phyloP scores from a whole-genome alignment of 345 rosid species.

The Eucalyptus curtisii region DNA sequence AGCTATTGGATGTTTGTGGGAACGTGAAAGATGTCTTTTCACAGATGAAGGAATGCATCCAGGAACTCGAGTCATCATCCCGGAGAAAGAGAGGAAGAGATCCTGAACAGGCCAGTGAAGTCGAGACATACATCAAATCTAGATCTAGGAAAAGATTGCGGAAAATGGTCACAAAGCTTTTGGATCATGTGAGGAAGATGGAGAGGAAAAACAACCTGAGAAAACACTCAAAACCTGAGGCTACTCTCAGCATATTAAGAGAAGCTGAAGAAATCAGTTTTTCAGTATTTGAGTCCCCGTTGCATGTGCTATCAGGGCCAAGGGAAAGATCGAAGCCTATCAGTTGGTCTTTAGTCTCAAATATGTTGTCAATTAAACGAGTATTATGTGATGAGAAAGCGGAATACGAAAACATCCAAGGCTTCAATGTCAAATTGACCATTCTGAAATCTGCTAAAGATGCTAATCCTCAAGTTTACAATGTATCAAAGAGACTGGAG shows the following conservation, averaged over 20 bases:
- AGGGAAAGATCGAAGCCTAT: neutral
- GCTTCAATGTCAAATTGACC: neutral
- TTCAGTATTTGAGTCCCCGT: neutral
- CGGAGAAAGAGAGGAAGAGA: neutral
- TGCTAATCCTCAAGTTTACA: neutral
- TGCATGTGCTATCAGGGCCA: neutral
- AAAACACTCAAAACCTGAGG: neutral
- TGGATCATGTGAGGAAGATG: neutral
- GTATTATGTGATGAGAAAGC: neutral
- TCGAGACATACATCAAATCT: neutral
- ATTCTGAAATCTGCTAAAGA: neutral
- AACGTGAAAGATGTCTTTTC: neutral
- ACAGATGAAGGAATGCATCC: neutral
- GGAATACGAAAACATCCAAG: neutral
- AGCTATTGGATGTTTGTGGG: neutral
- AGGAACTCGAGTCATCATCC: neutral
- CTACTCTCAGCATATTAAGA: neutral
- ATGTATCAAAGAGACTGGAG: conserved; percentile 1
- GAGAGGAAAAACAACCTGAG: neutral
- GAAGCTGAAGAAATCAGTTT: neutral
- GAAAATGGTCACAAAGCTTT: neutral
- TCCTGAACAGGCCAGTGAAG: neutral
- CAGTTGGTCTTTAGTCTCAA: neutral
- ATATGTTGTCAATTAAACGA: neutral
- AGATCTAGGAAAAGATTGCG: neutral